Conservation (phyloP, 1,284 basidiomycete species). For the Trichosporon sp. region DNA sequence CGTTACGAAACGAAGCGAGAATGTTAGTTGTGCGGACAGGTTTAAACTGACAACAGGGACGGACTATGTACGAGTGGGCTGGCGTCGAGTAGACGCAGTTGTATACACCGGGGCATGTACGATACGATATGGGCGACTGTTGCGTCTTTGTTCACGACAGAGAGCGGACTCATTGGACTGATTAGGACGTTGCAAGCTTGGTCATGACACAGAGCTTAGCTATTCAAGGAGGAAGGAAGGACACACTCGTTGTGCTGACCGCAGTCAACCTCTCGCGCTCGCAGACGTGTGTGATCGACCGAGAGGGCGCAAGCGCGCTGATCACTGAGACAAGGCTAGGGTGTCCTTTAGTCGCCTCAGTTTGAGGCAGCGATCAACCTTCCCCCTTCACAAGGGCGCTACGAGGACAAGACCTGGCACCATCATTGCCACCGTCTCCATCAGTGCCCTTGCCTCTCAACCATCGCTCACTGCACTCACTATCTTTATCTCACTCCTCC, state of each 20-base stretch:
- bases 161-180: too few relatives aligned
- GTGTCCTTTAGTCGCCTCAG: too few relatives aligned
- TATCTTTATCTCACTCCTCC: not conserved
- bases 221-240: not conserved
- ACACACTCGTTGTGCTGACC: too few relatives aligned
- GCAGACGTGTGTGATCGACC: too few relatives aligned
- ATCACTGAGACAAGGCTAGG: not conserved
- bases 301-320: too few relatives aligned
- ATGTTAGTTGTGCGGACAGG: constrained; percentile 37
- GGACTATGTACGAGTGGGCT: constrained; percentile 13
- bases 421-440: too few relatives aligned
- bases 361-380: not conserved
- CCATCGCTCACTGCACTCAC: not conserved
- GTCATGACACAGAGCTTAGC: too few relatives aligned
- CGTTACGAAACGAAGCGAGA: constrained; percentile 58
- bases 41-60: constrained; percentile 5
- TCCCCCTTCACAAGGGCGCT: not conserved
- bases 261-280: too few relatives aligned
- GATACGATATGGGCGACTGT: not conserved
- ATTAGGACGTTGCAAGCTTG: too few relatives aligned
- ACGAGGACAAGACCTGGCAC: too few relatives aligned
- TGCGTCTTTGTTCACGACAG: too few relatives aligned
- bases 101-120: not conserved
- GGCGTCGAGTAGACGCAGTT: constrained; percentile 1
- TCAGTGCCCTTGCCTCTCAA: too few relatives aligned